phyloP scores from a whole-genome alignment of 495 filamentous ascomycete genomes.

The Penicillium antarcticum region DNA sequence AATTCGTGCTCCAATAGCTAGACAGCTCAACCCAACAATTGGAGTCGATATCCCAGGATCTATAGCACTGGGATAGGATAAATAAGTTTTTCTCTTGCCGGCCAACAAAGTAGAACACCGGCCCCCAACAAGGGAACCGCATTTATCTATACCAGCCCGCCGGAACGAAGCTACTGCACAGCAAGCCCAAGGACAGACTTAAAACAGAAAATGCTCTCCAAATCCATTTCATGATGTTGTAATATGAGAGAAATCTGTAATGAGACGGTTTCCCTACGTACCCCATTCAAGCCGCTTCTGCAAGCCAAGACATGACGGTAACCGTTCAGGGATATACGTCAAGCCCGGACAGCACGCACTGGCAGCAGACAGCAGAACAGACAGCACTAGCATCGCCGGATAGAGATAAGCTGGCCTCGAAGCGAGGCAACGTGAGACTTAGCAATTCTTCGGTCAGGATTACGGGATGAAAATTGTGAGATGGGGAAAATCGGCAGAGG shows the following conservation, averaged over 20 bases:
- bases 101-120: neutral
- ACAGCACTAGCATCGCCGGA: neutral
- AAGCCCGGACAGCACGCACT: neutral
- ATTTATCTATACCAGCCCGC: neutral
- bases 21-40: too few relatives aligned
- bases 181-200: neutral
- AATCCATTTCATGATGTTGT: neutral
- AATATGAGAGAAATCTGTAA: neutral
- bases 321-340: neutral
- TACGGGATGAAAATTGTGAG: neutral
- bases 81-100: neutral
- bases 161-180: neutral
- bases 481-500: too few relatives aligned
- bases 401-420: neutral
- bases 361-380: neutral
- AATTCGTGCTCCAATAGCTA: too few relatives aligned
- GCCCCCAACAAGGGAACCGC: neutral
- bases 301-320: conserved; percentile 1
- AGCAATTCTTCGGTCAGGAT: neutral
- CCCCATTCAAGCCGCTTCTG: neutral
- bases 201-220: neutral
- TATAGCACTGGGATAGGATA: neutral
- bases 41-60: too few relatives aligned
- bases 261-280: neutral
- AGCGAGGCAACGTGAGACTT: neutral